phyloP scores from a whole-genome alignment of 192 early-diverging fungal species.

The Coemansia sp. region DNA sequence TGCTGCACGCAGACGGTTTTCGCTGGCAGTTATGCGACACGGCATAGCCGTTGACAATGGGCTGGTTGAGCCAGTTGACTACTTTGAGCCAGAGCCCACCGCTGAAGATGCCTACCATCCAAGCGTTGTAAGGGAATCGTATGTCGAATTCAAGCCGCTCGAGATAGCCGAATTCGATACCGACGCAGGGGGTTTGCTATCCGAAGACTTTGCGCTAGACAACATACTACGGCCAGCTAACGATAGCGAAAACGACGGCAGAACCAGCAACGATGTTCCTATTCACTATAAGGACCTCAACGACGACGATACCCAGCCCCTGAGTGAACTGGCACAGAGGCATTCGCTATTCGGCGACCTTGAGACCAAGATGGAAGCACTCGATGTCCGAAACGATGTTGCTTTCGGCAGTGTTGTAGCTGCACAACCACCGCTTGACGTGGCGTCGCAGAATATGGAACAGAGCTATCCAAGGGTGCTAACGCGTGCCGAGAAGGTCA shows the following conservation, averaged over 20 bases:
- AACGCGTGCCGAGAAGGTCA: constrained; percentile 47
- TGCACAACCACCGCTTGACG: background rate
- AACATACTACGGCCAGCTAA: constrained; percentile 19
- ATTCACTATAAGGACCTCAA: background rate
- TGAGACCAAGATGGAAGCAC: background rate
- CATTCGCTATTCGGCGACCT: constrained; percentile 3
- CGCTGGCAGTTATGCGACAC: constrained; percentile 42
- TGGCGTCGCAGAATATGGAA: background rate
- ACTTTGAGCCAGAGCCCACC: constrained; percentile 2
- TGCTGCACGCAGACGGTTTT: constrained; percentile 47
- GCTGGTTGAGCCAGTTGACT: constrained; percentile 39
- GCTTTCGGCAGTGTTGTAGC: background rate
- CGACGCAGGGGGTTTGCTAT: background rate
- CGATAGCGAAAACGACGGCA: background rate
- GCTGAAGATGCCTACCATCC: background rate
- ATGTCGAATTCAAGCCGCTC: constrained; percentile 43
- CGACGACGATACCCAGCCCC: constrained; percentile 16
- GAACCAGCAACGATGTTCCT: background rate
- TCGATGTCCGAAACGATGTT: background rate
- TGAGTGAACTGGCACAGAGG: constrained; percentile 9
- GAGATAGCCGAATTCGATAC: constrained; percentile 25
- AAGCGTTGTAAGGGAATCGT: background rate
- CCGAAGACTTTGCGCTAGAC: constrained; percentile 27
- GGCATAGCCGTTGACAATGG: constrained; percentile 43
- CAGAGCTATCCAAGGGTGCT: constrained; percentile 29